Evolutionary conservation across 2,329 filamentous ascomycete species (phyloP).

Genomic region (Sarocladium oryzae): DNA sequence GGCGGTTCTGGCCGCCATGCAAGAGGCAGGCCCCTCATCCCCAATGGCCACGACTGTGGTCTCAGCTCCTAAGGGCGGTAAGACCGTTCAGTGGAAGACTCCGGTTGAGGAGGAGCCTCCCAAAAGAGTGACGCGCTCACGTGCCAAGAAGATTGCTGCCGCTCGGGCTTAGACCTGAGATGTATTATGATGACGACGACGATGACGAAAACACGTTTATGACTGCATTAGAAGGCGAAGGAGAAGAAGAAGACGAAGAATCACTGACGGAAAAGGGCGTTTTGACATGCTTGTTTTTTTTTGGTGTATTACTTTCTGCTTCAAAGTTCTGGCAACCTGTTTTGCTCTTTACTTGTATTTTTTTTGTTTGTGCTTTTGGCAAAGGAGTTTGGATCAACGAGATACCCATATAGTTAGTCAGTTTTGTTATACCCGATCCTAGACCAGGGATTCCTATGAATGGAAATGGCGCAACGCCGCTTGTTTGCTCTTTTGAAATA

Average conservation of each 20-base stretch:
- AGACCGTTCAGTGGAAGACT: slow-evolving; percentile 6
- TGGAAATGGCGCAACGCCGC: not conserved
- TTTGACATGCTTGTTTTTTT: too few relatives aligned
- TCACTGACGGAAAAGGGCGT: too few relatives aligned
- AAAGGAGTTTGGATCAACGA: not conserved
- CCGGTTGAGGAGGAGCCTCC: not conserved
- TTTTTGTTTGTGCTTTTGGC: not conserved
- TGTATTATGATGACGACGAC: not conserved
- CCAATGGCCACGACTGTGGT: not conserved
- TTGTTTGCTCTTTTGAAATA: not conserved
- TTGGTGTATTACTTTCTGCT: too few relatives aligned
- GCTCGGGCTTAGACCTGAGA: not conserved
- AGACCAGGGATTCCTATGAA: too few relatives aligned
- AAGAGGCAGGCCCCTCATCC: not conserved
- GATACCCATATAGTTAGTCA: slow-evolving; percentile 7
- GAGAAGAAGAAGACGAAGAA: too few relatives aligned
- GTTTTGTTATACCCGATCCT: slow-evolving; percentile 7
- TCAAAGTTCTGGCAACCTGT: too few relatives aligned
- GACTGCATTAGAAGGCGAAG: not conserved
- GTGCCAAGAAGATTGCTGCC: slow-evolving; percentile 3
- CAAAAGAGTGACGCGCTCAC: slow-evolving; percentile 7
- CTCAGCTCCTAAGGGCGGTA: not conserved
- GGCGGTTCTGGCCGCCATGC: not conserved
- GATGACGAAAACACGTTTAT: not conserved
- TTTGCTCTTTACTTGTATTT: not conserved